These are phyloP conservation scores for Cenchrus americanus DNA, from an alignment of 176 grass and related monocot species.

Conservation along the genomic window DNA sequence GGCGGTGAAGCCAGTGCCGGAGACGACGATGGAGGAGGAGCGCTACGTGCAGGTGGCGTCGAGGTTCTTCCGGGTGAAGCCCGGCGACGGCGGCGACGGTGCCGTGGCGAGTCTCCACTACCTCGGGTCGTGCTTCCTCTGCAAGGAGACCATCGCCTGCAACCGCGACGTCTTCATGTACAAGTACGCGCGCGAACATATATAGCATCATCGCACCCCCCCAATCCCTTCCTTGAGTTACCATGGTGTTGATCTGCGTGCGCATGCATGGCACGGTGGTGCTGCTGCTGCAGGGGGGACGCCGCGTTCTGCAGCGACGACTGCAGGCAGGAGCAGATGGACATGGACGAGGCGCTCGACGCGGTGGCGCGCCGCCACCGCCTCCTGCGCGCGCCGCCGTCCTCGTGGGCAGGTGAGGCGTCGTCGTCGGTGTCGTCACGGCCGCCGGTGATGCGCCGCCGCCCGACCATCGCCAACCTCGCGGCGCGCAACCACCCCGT, in stretches of 20 bases:
- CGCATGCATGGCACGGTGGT: background rate
- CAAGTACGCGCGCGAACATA: conserved; percentile 31
- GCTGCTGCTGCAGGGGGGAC: conserved; percentile 53
- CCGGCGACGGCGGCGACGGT: background rate
- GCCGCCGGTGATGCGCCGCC: conserved; percentile 38
- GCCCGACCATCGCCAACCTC: conserved; percentile 65
- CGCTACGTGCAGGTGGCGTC: conserved; percentile 42
- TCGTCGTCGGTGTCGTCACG: background rate
- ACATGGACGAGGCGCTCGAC: conserved; percentile 78
- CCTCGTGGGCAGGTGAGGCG: background rate
- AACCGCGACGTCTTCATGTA: conserved; percentile 80
- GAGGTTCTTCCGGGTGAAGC: conserved; percentile 50
- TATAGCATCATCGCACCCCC: background rate
- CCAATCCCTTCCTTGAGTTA: background rate
- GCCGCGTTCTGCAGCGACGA: conserved; percentile 76
- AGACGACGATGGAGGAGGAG: conserved; percentile 20
- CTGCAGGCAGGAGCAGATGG: conserved; percentile 76
- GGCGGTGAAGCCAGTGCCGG: background rate
- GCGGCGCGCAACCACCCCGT: conserved; percentile 50
- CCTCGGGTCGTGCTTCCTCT: conserved; percentile 77
- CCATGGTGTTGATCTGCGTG: background rate
- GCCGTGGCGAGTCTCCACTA: conserved; percentile 35
- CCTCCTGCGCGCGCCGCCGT: background rate
- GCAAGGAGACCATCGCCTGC: conserved; percentile 62
- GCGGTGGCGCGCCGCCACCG: conserved; percentile 51